Evolutionary conservation across 2,329 filamentous ascomycete genomes (phyloP), one percentile per base, ranked within the genome.

Genomic region (Hortaea werneckii): DNA sequence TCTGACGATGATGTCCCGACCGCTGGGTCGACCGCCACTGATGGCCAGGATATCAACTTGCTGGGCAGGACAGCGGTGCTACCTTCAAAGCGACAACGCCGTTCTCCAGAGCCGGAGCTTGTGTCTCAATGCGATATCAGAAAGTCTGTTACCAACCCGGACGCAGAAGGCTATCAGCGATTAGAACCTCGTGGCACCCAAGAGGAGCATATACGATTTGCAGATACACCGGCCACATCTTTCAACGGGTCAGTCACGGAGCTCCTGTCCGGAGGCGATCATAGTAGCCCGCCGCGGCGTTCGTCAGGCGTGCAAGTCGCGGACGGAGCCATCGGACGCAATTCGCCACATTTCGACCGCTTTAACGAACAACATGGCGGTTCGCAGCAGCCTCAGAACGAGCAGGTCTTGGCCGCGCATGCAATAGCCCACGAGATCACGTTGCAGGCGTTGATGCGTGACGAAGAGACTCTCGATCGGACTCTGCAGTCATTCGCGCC

Each of bases 351-450:
- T 5, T 8, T 50, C 28, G 42, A 51, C 5, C n/a, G 42, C 6
- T 37, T 26, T 20, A 37, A 40, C 11, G 26, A 44, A 6, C 37
- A 48, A 10, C 43, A 50, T 6, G 37, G 32, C 12, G 8, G 8
- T n/a, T 35, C 32, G 32, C 43, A 51, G 27, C 49, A 48, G 1
- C 51, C 53, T 27, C 59, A 56, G 37, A 49, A 56, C 13, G 56
- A 62, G 27, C 55, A 58, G 28, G 57, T 63, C 20, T 49, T 60
- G 3, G 55, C 51, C 11, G 56, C 59, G 4, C 61, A 63, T 44
- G 56, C 54, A 1, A 52, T 60, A 10, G 59, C 59, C 3, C 60
- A 63, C 45, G 58, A 61, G n/a, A 52, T 62, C 41, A 62, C 62
- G 1, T 46, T 66, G 12, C 53, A 59, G 29, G 58, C 58, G 6